These are phyloP conservation scores for Rauvolfia tetraphylla DNA, from an alignment of 257 asterid species.

Conservation along the genomic window DNA sequence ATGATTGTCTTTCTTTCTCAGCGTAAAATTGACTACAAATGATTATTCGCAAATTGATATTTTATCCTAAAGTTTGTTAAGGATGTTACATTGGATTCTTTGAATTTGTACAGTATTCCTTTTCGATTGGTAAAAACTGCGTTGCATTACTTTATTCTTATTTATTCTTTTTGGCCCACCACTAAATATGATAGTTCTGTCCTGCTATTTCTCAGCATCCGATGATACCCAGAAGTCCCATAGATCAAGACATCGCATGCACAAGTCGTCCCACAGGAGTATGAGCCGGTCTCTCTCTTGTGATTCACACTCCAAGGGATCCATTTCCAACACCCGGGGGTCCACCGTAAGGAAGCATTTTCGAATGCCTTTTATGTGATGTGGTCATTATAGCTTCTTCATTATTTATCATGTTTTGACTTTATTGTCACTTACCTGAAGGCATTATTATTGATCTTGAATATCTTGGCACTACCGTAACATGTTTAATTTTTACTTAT, in stretches of 20 bases:
- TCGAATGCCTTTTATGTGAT: background rate
- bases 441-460: background rate
- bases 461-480: background rate
- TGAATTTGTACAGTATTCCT: constrained; percentile 14
- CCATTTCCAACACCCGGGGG: constrained; percentile 43
- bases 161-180: constrained; percentile 52
- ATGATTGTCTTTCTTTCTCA: background rate
- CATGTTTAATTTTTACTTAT: background rate
- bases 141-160: constrained; percentile 26
- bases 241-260: constrained; percentile 68
- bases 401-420: constrained; percentile 2
- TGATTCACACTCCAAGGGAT: constrained; percentile 68
- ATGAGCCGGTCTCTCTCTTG: constrained; percentile 58
- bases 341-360: constrained; percentile 44
- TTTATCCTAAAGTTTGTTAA: constrained; percentile 12
- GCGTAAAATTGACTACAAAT: background rate
- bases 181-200: constrained; percentile 26
- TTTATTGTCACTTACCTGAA: background rate
- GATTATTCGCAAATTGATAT: background rate
- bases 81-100: constrained; percentile 62
- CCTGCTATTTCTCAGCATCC: constrained; percentile 43
- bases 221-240: constrained; percentile 76
- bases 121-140: constrained; percentile 19
- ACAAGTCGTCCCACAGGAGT: constrained; percentile 54
- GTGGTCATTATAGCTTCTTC: background rate